A percentile compares a stretch with the other conserved stretches of the same genome.
Conservation (phyloP, 305 asterid species). For the Fraxinus sp. region DNA sequence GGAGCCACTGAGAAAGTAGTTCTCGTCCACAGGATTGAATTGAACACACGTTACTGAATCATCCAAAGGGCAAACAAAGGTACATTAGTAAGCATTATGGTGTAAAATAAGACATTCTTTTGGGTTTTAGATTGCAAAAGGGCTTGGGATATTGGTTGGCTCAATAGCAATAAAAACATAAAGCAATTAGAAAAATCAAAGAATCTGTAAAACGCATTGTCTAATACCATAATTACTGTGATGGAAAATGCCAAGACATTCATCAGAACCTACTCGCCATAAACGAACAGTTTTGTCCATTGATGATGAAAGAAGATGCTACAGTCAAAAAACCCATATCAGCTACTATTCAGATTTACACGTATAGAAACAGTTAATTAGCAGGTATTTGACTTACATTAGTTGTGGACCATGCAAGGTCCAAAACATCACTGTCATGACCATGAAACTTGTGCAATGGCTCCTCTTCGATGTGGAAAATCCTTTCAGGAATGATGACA, state of each 20-base stretch:
- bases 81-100: neutral
- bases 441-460: conserved; percentile 58
- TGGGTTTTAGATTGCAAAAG: neutral
- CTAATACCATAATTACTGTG: conserved; percentile 68
- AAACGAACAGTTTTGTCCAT: conserved; percentile 67
- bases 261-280: conserved; percentile 57
- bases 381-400: conserved; percentile 47
- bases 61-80: conserved; percentile 5
- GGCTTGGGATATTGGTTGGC: neutral
- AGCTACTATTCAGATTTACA: neutral
- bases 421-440: conserved; percentile 55
- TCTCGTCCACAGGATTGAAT: conserved; percentile 74
- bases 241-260: conserved; percentile 60
- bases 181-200: neutral
- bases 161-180: neutral
- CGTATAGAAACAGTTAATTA: neutral
- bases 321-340: conserved; percentile 29
- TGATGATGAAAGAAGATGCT: conserved; percentile 73
- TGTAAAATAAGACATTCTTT: neutral
- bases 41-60: conserved; percentile 76
- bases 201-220: neutral
- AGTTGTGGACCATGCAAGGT: conserved; percentile 81
- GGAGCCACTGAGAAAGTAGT: conserved; percentile 71
- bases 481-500: conserved; percentile 52
- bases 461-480: conserved; percentile 54